phyloP scores from a whole-genome alignment of 2,329 filamentous ascomycete species.

The Sclerotinia borealis region DNA sequence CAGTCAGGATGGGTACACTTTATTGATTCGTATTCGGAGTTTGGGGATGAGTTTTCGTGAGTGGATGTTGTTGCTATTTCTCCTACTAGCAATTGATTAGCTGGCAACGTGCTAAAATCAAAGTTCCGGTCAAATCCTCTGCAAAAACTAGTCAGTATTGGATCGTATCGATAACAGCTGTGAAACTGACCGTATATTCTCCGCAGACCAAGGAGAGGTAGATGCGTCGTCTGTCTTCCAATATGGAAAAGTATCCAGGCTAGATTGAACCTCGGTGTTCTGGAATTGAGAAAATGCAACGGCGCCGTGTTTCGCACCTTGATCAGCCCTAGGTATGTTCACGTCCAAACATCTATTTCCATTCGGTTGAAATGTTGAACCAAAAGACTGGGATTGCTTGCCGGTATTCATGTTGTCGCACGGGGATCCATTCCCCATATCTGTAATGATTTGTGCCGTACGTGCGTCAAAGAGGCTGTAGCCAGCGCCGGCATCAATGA shows the following conservation, averaged over 20 bases:
- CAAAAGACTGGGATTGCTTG: background rate
- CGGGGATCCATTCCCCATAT: background rate
- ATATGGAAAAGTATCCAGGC: accelerated
- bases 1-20: slow-evolving; percentile 12
- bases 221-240: background rate
- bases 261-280: background rate
- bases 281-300: too few relatives aligned
- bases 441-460: background rate
- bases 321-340: background rate
- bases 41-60: background rate
- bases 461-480: background rate
- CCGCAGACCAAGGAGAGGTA: background rate
- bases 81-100: background rate
- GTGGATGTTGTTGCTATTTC: background rate
- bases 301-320: background rate
- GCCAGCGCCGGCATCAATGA: background rate
- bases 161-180: background rate
- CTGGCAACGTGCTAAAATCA: background rate
- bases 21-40: background rate
- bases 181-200: background rate
- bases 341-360: accelerated
- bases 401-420: background rate
- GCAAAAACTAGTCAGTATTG: background rate
- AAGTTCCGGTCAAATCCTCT: background rate
- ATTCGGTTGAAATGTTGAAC: background rate